Evolutionary conservation across 257 asterid genomes (phyloP).

Genomic region (Plantago ovata): DNA sequence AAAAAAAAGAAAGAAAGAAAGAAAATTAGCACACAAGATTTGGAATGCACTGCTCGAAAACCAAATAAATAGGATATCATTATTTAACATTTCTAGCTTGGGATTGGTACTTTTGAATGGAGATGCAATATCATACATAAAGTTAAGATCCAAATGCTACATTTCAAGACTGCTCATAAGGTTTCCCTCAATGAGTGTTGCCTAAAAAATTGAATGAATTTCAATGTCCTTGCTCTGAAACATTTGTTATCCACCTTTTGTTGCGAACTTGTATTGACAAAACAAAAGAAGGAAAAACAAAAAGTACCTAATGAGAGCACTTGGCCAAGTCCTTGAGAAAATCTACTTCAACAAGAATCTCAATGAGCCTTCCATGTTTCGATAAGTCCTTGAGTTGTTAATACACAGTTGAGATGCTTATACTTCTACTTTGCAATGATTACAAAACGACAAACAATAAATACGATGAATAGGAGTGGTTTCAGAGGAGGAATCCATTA

Average conservation of each 20-base stretch:
- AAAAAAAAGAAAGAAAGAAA: too few relatives aligned
- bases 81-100: too few relatives aligned
- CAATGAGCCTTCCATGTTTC: background rate
- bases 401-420: slow-evolving; percentile 10
- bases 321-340: slow-evolving; percentile 11
- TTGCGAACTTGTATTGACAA: background rate
- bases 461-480: slow-evolving; percentile 1
- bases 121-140: too few relatives aligned
- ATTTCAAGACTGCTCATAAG: too few relatives aligned
- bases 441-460: slow-evolving; percentile 1
- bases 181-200: too few relatives aligned
- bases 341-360: background rate
- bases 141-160: too few relatives aligned
- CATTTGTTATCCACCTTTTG: slow-evolving; percentile 3
- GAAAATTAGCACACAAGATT: too few relatives aligned
- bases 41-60: too few relatives aligned
- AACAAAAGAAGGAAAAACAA: background rate
- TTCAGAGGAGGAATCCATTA: slow-evolving; percentile 1
- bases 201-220: too few relatives aligned
- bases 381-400: background rate
- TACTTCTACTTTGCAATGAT: slow-evolving; percentile 5
- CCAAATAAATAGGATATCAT: too few relatives aligned
- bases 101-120: too few relatives aligned
- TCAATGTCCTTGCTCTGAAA: background rate
- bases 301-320: slow-evolving; percentile 16